Evolutionary conservation across 148 eudicot genomes (phyloP), one percentile per base, ranked within the genome.

Genomic region (Nepenthes mirabilis): DNA sequence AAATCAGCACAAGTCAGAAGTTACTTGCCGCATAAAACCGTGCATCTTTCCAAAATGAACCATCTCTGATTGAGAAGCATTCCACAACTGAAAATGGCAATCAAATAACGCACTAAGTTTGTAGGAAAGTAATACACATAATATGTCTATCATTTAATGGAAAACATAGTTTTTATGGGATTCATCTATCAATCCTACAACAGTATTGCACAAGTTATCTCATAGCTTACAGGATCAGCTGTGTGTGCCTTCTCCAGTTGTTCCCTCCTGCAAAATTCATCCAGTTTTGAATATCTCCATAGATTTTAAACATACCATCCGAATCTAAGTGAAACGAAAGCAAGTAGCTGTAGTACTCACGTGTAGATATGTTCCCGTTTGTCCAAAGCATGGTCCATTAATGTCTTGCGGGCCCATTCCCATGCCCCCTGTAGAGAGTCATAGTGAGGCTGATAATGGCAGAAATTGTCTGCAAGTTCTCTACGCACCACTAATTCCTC

Each of bases 41-140:
- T 94, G 99, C 91, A 94, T 86, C 79, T 94, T 94, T 58, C 99
- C 99, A 67, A 37, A 53, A 70, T 85, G 80, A 66, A 94, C 91
- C 95, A 94, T 77, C 79, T 94, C 97, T 80, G 86, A 68, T 73
- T 94, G 99, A 71, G 97, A 89, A 73, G 99, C 97, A 77, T 94
- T 94, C 99, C 99, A 94, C 14, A 94, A 84, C 99, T 94, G 91
- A 61, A 77, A 74, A 63, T 13, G 57, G 52, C 63, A 69, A 60
- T 9, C 64, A 72, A 14, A 57, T 5, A 50, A 47, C 14, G 6
- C 11, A 48, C 33, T 47, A 43, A 37, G 57, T 14, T 36, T 14
- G 43, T 10, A 11, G 23, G 23, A 23, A 23, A 23, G 23, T 23
- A 23, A 23, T 23, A 23, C 23, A 23, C 23, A 23, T 23, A 23